Evolutionary conservation across 495 filamentous ascomycete genomes (phyloP).

Genomic region (Lophium mytilinum): DNA sequence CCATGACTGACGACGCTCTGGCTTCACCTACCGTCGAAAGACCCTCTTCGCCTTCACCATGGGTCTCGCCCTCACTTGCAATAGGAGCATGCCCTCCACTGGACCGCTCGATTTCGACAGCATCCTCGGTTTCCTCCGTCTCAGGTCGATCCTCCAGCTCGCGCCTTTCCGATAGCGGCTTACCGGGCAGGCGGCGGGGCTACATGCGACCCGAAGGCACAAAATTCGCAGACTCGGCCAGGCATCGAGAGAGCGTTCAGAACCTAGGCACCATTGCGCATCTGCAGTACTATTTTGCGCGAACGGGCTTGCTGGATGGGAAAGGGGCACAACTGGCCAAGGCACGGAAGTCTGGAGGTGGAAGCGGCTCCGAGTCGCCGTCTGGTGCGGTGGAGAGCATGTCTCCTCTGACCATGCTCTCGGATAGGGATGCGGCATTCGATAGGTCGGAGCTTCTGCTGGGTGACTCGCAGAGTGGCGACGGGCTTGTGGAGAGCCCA

Average conservation of each 20-base stretch:
- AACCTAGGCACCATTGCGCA: constrained; percentile 94
- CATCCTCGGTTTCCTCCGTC: constrained; percentile 62
- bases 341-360: constrained; percentile 42
- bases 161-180: constrained; percentile 46
- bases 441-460: constrained; percentile 17
- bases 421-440: neutral
- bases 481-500: constrained; percentile 49
- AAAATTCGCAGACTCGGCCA: constrained; percentile 83
- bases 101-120: constrained; percentile 66
- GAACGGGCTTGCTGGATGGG: constrained; percentile 86
- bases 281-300: constrained; percentile 95
- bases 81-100: constrained; percentile 56
- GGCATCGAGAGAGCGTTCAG: constrained; percentile 84
- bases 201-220: constrained; percentile 88
- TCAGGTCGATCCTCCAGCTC: constrained; percentile 47
- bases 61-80: constrained; percentile 56
- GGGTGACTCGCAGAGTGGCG: constrained; percentile 9
- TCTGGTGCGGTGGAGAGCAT: neutral
- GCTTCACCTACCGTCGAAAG: constrained; percentile 24
- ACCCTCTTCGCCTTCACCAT: constrained; percentile 54
- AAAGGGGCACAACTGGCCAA: constrained; percentile 80
- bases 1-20: neutral
- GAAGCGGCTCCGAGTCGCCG: constrained; percentile 16
- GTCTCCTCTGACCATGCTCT: constrained; percentile 3
- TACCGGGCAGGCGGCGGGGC: constrained; percentile 55